phyloP scores from a whole-genome alignment of 208 protist species.

The Trypanosomatidae sp. region DNA sequence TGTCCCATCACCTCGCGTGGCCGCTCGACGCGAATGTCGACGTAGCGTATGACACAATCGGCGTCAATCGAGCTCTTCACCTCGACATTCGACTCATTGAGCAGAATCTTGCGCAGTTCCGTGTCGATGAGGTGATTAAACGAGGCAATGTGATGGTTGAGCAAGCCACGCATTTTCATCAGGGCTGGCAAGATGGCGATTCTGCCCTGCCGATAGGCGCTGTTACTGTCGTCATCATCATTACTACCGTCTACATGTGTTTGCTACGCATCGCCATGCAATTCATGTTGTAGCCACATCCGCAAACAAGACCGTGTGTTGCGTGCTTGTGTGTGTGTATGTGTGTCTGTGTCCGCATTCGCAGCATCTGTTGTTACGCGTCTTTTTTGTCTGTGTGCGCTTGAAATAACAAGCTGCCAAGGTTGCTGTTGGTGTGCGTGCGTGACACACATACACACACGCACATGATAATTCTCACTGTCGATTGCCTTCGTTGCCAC shows the following conservation, averaged over 20 bases:
- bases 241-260: not conserved
- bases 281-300: no score
- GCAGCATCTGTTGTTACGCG: no score
- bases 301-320: no score
- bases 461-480: no score
- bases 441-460: no score
- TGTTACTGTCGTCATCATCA: constrained; percentile 11
- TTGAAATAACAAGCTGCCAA: no score
- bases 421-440: no score
- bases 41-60: constrained; percentile 80
- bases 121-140: constrained; percentile 80
- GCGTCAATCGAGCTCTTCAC: constrained; percentile 80
- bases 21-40: constrained; percentile 65
- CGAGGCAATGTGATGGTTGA: constrained; percentile 84
- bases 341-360: no score
- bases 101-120: constrained; percentile 72
- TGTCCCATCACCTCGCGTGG: constrained; percentile 76
- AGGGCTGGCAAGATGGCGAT: constrained; percentile 66
- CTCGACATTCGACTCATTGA: constrained; percentile 83
- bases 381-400: no score
- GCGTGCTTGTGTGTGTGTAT: no score
- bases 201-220: constrained; percentile 58
- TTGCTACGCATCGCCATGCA: no score
- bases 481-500: no score
- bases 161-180: constrained; percentile 76